These are phyloP conservation scores for Helianthus annuus DNA, from an alignment of 129 eudicot species.

Conservation along the genomic window DNA sequence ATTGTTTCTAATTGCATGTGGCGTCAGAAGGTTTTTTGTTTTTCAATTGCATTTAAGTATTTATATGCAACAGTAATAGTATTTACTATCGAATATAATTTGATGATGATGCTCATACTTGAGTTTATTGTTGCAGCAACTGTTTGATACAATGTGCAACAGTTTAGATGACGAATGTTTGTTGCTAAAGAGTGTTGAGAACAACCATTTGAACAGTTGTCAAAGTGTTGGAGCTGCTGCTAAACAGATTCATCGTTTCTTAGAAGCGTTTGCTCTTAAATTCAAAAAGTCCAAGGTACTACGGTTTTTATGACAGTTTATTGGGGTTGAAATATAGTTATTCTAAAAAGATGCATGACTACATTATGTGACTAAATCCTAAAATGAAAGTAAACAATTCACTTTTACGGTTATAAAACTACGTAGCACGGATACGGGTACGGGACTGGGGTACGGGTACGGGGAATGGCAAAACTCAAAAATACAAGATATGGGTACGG, in stretches of 20 bases:
- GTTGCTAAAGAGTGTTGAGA: slow-evolving; percentile 61
- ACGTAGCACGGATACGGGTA: too few species aligned
- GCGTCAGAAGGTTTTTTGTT: slow-evolving; percentile 72
- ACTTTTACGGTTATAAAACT: neutral
- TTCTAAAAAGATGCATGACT: neutral
- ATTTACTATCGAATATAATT: neutral
- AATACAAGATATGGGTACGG: too few species aligned
- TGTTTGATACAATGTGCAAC: slow-evolving; percentile 60
- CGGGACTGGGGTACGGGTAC: too few species aligned
- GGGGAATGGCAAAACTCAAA: too few species aligned
- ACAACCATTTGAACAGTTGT: slow-evolving; percentile 56
- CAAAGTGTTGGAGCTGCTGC: slow-evolving; percentile 46
- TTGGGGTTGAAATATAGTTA: neutral
- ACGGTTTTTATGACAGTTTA: neutral
- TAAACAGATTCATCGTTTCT: slow-evolving; percentile 37
- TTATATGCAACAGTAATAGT: neutral
- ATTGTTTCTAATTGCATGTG: slow-evolving; percentile 61
- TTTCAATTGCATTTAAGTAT: slow-evolving; percentile 1
- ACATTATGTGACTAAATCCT: neutral
- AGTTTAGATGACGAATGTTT: slow-evolving; percentile 60
- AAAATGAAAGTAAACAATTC: neutral
- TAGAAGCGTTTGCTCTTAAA: slow-evolving; percentile 52
- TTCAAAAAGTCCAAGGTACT: slow-evolving; percentile 78
- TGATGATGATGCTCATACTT: slow-evolving; percentile 13
- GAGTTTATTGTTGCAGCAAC: slow-evolving; percentile 57